Evolutionary conservation across 2,329 filamentous ascomycete species (phyloP), one percentile per base, ranked within the genome.

Genomic region (Aspergillus brasiliensis): DNA sequence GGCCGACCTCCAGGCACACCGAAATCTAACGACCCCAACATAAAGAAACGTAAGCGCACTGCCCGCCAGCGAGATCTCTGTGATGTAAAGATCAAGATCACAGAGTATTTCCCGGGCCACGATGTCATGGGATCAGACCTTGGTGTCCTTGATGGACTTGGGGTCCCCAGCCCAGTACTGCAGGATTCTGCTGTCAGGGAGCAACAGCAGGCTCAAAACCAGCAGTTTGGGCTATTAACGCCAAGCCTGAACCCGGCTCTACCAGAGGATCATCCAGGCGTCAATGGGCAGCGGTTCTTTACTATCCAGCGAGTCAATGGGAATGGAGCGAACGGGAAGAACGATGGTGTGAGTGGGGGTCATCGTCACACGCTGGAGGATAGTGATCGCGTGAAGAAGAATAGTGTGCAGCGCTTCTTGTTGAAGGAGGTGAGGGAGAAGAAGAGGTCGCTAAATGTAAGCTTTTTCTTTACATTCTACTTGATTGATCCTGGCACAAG

Each of bases 21-120:
- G 60, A 92, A 93, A 73, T 91, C 89, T 0, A 86, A 90, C 49
- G 90, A 93, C 67, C 90, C 91, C 0, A 88, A 86, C 72, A 92
- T 92, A 80, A 92, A 91, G 82, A 92, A 92, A 75, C 84, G 91
- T 38, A 92, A 91, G 76, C 86, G 91, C 25, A 86, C 84, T 37
- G 88, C 88, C n/a, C 82, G 91, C 44, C 87, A 91, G 73, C 83
- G 89, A 11, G 89, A 92, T 76, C 81, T 92, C n/a, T 94, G 91
- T 73, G 90, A 93, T 73, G 90, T 93, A 64, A 93, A 93, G 77
- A 92, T 93, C 73, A 93, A 92, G 74, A 91, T 93, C 61, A 92
- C 89, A 2, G 90, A 93, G 74, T 91, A 91, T 76, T 88, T 89
- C 56, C 84, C 88, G 8, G 84, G 65, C 2, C 63, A 59, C 13